Conservation (phyloP, 805 yeast genomes). For the Kodamaea neixiangensis region DNA sequence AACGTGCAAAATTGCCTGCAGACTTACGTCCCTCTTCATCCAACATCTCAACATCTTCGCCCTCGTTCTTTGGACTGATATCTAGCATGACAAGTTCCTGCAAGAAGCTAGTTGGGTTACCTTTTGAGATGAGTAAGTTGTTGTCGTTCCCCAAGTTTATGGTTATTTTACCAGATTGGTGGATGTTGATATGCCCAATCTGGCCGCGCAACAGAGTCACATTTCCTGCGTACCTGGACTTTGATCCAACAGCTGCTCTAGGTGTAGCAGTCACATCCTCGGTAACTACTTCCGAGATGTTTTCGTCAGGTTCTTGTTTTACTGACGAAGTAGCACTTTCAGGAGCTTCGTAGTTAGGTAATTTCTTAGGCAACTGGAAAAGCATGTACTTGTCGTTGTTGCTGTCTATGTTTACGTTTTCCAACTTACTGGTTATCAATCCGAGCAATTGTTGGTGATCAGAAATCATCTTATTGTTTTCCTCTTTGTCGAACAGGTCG, state of each 20-base stretch:
- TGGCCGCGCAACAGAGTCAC: constrained; percentile 44
- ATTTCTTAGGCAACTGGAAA: constrained; percentile 51
- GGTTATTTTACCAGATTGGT: constrained; percentile 80
- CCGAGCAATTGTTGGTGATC: constrained; percentile 36
- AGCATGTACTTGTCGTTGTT: constrained; percentile 30
- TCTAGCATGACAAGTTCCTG: constrained; percentile 73
- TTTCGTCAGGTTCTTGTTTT: constrained; percentile 8
- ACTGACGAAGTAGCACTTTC: neutral
- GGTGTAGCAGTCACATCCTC: neutral
- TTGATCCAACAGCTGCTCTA: neutral
- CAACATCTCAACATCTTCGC: constrained; percentile 30
- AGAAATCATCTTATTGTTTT: constrained; percentile 27
- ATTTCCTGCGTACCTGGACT: neutral
- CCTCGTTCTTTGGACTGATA: constrained; percentile 26
- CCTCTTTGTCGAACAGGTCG: constrained; percentile 33
- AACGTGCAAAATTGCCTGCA: constrained; percentile 33
- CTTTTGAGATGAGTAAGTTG: constrained; percentile 65
- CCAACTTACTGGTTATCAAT: constrained; percentile 26
- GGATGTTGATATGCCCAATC: constrained; percentile 73
- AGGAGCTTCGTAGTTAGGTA: constrained; percentile 39
- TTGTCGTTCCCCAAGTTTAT: constrained; percentile 70
- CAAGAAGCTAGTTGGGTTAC: constrained; percentile 65
- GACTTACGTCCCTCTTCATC: constrained; percentile 23
- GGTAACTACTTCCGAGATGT: neutral
- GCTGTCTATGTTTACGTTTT: constrained; percentile 12